Conservation (phyloP, 306 rosid genomes). For the Delonix regia region DNA sequence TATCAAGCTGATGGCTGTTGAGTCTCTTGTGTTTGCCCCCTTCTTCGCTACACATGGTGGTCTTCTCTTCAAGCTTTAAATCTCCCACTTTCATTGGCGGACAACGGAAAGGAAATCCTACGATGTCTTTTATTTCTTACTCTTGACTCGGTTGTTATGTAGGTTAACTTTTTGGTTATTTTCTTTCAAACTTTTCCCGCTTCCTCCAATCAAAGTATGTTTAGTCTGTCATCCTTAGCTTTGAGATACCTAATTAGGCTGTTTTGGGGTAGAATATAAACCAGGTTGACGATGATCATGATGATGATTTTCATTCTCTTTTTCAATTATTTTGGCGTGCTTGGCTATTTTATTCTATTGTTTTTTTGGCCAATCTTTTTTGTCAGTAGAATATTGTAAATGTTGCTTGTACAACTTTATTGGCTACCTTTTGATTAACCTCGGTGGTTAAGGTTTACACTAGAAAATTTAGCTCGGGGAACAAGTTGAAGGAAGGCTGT, state of each 20-base stretch:
- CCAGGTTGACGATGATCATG: constrained; percentile 17
- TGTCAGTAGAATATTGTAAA: not conserved
- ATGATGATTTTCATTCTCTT: not conserved
- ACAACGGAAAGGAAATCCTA: not conserved
- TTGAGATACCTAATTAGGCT: constrained; percentile 1
- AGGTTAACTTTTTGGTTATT: too few species aligned
- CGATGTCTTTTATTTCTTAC: not conserved
- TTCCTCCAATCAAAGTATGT: not conserved
- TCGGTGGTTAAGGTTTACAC: not conserved
- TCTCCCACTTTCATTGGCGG: not conserved
- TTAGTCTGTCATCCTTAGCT: not conserved
- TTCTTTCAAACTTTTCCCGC: not conserved
- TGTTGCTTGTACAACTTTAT: not conserved
- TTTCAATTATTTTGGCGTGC: not conserved
- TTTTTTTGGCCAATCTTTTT: not conserved
- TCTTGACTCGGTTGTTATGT: not conserved
- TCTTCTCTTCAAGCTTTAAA: constrained; percentile 61
- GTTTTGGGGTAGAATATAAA: not conserved
- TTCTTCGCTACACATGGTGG: constrained; percentile 81
- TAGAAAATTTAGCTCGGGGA: not conserved
- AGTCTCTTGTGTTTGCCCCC: constrained; percentile 75
- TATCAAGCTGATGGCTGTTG: constrained; percentile 79
- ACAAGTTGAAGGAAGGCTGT: not conserved
- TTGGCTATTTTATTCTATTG: not conserved
- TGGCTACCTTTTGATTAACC: not conserved